Base-by-base conservation (phyloP, 192 early-diverging fungal species). In the Rhizophagus prolifer region DNA sequence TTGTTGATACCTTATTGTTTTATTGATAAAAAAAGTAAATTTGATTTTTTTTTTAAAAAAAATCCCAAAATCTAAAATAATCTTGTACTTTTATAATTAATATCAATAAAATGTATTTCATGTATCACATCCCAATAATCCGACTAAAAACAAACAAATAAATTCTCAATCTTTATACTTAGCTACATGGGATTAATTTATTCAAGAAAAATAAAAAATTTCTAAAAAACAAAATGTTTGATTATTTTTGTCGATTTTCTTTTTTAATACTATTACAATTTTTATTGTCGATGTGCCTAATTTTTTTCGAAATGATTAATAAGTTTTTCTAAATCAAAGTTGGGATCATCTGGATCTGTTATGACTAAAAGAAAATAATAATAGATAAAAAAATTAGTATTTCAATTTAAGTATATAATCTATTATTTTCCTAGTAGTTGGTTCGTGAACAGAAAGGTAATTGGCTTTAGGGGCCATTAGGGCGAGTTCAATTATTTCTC, bases 281-380 rank as follows among this genome's bases (percentile, higher is more conserved):
- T 34, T 21, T 54, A 54, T 54, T 21, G 19, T 21, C 16, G 16
- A 7, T 54, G 47, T 38, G 10, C 10, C 41, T 44, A 44, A 21
- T 54, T 16, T 54, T 54, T 54, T 54, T 54, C 30, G 9, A n/a
- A 38, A 36, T 67, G 65, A 3, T 34, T 36, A 67, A 67, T 38
- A 67, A 67, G 34, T 10, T 36, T 30, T 38, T 76, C 74, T 26
- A 76, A 38, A 44, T 65, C 63, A 46, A 76, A 76, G 7, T 61
- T 36, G 19, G 74, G 74, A 30, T 76, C 63, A 46, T 76, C 54
- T 26, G 74, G 74, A 47, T 76, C 64, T 28, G 60, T 66, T 76
- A 76, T 65, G 26, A 76, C 74, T 76, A 47, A 28, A 62, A 31
- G 30, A 31, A 65, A 38, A 36, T 31, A 38, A 9, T n/a, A 25